Conservation (phyloP, 2,329 filamentous ascomycete genomes). For the Neofusicoccum sp. region DNA sequence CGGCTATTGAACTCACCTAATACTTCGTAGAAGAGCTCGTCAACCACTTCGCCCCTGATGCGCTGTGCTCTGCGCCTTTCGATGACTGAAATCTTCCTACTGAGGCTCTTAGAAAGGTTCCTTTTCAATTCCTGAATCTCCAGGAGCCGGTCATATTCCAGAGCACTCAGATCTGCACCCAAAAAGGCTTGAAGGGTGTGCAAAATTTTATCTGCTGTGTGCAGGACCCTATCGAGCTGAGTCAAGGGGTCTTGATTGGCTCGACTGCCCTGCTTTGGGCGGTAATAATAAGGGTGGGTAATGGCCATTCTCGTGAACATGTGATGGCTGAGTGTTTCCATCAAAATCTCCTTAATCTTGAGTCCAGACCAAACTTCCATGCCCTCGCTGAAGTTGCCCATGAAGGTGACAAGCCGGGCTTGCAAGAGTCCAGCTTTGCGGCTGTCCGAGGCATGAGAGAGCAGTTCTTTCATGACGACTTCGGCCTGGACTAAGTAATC, state of each 20-base stretch:
- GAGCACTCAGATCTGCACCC: slow-evolving; percentile 14
- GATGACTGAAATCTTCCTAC: slow-evolving; percentile 11
- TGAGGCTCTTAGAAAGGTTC: slow-evolving; percentile 11
- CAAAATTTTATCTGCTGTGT: slow-evolving; percentile 3
- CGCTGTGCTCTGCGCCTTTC: slow-evolving; percentile 13
- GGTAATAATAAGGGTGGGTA: slow-evolving; percentile 11
- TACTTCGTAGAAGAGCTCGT: slow-evolving; percentile 2
- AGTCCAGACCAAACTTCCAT: slow-evolving; percentile 1
- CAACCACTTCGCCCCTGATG: slow-evolving; percentile 9
- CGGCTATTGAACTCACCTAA: not conserved
- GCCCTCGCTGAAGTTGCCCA: slow-evolving; percentile 10
- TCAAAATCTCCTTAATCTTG: slow-evolving; percentile 17
- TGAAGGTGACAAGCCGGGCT: not conserved
- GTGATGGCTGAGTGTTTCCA: slow-evolving; percentile 19
- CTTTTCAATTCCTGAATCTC: slow-evolving; percentile 20
- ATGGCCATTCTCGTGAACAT: slow-evolving; percentile 18
- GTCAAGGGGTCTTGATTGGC: slow-evolving; percentile 6
- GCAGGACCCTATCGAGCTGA: not conserved
- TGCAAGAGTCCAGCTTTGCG: slow-evolving; percentile 16
- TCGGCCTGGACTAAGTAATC: slow-evolving; percentile 14
- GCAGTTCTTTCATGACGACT: slow-evolving; percentile 5
- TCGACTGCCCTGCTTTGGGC: not conserved
- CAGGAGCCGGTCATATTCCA: slow-evolving; percentile 18
- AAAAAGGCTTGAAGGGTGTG: slow-evolving; percentile 10
- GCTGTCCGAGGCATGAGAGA: slow-evolving; percentile 6